A percentile compares a stretch with the other conserved stretches of the same genome.
These are phyloP conservation scores for Boletus hoseneyae DNA, from an alignment of 1,284 basidiomycete species.

Conservation along the genomic window DNA sequence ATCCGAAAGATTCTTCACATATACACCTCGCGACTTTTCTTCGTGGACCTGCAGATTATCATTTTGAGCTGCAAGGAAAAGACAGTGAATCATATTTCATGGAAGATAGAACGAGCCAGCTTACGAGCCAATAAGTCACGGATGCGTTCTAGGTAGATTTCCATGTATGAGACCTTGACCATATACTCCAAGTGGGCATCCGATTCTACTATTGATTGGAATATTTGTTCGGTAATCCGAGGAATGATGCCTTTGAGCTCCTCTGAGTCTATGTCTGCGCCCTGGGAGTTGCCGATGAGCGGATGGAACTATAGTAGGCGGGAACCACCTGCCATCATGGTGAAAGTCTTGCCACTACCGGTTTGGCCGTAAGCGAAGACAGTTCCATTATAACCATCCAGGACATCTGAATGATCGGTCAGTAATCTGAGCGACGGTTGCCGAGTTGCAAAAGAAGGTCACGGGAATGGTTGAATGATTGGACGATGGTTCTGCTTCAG, in stretches of 20 bases:
- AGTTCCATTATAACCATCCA: conserved; percentile 98
- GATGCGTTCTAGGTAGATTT: conserved; percentile 98
- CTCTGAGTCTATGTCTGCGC: conserved; percentile 92
- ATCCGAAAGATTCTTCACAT: conserved; percentile 97
- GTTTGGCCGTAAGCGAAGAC: conserved; percentile 99
- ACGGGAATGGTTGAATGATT: background rate
- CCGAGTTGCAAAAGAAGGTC: conserved; percentile 3
- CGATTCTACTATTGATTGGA: conserved; percentile 94
- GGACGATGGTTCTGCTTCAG: background rate
- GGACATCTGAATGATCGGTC: conserved; percentile 68
- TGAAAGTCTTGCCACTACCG: conserved; percentile 95
- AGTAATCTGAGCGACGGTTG: conserved; percentile 17
- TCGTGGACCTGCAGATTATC: conserved; percentile 99
- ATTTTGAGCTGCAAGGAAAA: conserved; percentile 74
- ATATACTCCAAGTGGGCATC: conserved; percentile 96
- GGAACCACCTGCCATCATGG: conserved; percentile 80
- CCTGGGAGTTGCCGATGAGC: conserved; percentile 47
- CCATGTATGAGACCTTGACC: conserved; percentile 99
- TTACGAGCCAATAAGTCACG: conserved; percentile 93
- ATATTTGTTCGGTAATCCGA: conserved; percentile 98
- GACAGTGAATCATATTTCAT: background rate
- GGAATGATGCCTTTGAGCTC: conserved; percentile 96
- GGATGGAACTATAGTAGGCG: conserved; percentile 2
- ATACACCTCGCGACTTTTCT: conserved; percentile 96
- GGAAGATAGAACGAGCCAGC: conserved; percentile 34